Base-by-base conservation (phyloP, 1,284 basidiomycete species). In the Hemileia vastatrix region DNA sequence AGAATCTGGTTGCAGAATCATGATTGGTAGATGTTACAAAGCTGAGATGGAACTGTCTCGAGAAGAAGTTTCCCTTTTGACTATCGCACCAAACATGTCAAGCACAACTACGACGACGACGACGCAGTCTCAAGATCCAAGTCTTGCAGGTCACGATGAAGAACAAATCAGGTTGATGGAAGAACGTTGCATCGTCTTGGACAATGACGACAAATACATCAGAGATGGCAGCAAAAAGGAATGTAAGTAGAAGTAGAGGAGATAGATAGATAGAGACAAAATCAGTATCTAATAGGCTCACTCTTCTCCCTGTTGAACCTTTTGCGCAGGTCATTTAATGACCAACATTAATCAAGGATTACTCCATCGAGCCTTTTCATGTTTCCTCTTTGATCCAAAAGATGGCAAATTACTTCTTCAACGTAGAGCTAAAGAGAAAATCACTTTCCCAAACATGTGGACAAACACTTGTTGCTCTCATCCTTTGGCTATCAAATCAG, bases 361-460 rank as follows among this genome's bases (percentile, higher is more conserved):
- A 4, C 63, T 76, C 36, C 74, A 76, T 57, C 73, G 74, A 52
- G 74, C 74, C 18, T 76, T 76, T 47, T 72, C 71, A 47, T 65
- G 67, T 56, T 76, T 76, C 57, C 65, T 76, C 40, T 76, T 76
- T 49, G 68, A 76, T 50, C 72, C 74, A 1, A 54, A 59, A n/a
- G 62, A 65, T 1, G 74, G 73, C 50, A 73, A 72, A 63, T 68
- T 76, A 36, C 66, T 76, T 6, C 66, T 76, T 2, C 74, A 76
- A 57, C 65, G 67, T 13, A 44, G 74, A 9, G 72, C 74, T 6
- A 57, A 63, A 5, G 74, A 76, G 58, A 76, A 76, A 66, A 76
- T 76, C 63, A 76, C 74, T 2, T 76, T 76, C 65, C 74, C 74
- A 40, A 71, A 74, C 66, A 76, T 76, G 74, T 76, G 74, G 74